These are phyloP conservation scores for Ustilago curta DNA, from an alignment of 1,284 basidiomycete species.

Conservation along the genomic window DNA sequence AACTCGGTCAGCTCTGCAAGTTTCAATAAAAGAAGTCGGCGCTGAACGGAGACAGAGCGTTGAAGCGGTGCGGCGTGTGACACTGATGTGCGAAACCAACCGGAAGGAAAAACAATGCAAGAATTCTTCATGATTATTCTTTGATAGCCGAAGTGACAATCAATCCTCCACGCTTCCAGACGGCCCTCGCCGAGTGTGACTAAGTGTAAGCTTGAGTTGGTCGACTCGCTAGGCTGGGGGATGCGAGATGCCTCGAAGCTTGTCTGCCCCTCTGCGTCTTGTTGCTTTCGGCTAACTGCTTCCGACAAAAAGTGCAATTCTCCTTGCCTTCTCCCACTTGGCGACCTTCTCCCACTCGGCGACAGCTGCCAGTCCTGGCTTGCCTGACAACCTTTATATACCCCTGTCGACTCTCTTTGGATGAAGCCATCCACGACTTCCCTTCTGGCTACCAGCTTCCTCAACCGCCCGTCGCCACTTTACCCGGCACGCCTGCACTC, in stretches of 20 bases:
- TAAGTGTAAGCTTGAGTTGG: background rate
- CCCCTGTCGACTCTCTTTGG: background rate
- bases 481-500: background rate
- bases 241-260: constrained; percentile 4
- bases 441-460: background rate
- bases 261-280: no score
- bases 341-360: background rate
- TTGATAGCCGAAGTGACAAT: constrained; percentile 2
- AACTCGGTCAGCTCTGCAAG: background rate
- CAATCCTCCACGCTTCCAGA: background rate
- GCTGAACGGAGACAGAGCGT: background rate
- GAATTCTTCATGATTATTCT: no score
- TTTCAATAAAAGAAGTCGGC: background rate
- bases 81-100: no score
- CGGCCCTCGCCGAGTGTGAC: background rate
- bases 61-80: background rate
- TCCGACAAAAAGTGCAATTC: background rate
- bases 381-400: constrained; percentile 15
- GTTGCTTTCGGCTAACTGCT: constrained; percentile 2
- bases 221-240: background rate
- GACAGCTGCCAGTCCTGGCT: background rate
- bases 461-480: background rate
- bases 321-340: background rate
- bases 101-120: no score
- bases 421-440: constrained; percentile 13